Percentiles rank a stretch among this genome's conserved stretches.
These are phyloP conservation scores for Pseudogymnoascus sp. DNA, from an alignment of 2,329 filamentous ascomycete genomes.

Conservation along the genomic window DNA sequence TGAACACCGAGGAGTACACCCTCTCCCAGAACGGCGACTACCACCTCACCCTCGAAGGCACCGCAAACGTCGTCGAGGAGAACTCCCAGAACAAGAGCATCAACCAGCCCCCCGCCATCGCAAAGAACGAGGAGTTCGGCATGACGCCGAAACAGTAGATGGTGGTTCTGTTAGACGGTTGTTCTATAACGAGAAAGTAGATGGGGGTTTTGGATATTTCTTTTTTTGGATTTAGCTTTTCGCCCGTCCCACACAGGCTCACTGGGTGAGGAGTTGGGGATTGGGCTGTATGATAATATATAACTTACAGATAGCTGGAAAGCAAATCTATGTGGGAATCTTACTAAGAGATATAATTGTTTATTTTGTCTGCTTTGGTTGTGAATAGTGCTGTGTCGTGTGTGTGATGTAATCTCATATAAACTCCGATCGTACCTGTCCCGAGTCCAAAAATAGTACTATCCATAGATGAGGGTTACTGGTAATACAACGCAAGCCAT, in stretches of 20 bases:
- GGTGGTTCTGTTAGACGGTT: background rate
- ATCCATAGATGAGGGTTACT: too few species aligned
- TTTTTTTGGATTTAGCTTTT: background rate
- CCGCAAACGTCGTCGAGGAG: constrained; percentile 12
- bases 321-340: background rate
- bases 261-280: background rate
- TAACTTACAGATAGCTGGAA: background rate
- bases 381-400: background rate
- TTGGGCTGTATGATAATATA: background rate
- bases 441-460: background rate
- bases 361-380: background rate
- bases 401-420: background rate
- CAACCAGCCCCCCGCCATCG: constrained; percentile 11
- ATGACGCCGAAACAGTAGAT: constrained; percentile 14
- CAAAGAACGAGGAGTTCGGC: constrained; percentile 12
- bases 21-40: constrained; percentile 44
- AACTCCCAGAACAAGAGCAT: constrained; percentile 12
- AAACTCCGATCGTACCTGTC: background rate
- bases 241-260: background rate
- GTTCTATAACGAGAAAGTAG: background rate
- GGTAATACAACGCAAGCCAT: too few species aligned
- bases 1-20: constrained; percentile 38
- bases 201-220: background rate
- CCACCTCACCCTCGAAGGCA: constrained; percentile 14
- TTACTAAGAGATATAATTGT: background rate